Percentiles rank a stretch among this genome's conserved stretches.
phyloP scores from a whole-genome alignment of 78 protist species.

The Dictyostelium citrinum region DNA sequence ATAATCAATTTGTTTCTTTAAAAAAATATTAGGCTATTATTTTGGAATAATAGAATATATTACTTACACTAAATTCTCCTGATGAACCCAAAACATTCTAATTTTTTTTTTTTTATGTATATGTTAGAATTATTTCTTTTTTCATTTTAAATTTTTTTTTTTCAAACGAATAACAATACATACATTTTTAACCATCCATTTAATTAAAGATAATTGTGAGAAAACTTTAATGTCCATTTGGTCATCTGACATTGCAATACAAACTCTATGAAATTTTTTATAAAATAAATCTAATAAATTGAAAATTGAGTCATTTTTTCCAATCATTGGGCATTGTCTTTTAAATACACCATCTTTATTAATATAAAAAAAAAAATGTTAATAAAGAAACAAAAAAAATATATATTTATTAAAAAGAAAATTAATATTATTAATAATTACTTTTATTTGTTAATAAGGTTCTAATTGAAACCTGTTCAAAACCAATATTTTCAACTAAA shows the following conservation, averaged over 20 bases:
- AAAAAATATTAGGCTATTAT: no score
- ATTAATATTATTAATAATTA: background rate
- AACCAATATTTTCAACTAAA: background rate
- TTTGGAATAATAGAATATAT: no score
- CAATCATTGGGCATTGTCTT: constrained; percentile 30
- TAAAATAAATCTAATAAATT: constrained; percentile 29
- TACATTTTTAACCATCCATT: constrained; percentile 63
- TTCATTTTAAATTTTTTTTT: background rate
- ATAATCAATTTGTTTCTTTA: background rate
- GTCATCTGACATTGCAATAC: constrained; percentile 17
- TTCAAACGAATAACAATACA: background rate
- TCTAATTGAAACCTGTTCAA: constrained; percentile 6
- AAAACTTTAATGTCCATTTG: constrained; percentile 36
- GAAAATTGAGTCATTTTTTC: background rate
- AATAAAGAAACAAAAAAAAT: background rate
- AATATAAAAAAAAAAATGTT: background rate
- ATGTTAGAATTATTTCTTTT: background rate
- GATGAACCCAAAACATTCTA: constrained; percentile 8
- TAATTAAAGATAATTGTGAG: constrained; percentile 33
- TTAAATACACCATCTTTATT: background rate
- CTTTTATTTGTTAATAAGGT: constrained; percentile 8
- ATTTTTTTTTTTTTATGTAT: background rate
- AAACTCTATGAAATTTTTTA: constrained; percentile 31
- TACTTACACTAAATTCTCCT: constrained; percentile 27
- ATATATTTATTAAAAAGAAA: background rate